Evolutionary conservation across 306 rosid genomes (phyloP).

Genomic region (Vigna nakashimae): DNA sequence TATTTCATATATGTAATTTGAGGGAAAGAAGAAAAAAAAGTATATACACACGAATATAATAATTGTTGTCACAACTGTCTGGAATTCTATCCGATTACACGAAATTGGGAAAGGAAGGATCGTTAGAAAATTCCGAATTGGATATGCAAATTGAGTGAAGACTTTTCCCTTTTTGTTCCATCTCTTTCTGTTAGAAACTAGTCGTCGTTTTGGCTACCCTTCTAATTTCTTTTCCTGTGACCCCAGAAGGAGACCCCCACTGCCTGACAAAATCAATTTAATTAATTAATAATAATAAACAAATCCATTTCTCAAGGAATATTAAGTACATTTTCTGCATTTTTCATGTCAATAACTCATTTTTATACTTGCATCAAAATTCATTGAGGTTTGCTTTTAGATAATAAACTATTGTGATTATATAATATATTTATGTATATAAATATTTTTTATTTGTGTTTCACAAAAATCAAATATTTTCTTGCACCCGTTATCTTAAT

Average conservation of each 20-base stretch:
- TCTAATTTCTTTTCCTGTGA: conserved; percentile 35
- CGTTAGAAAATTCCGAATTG: conserved; percentile 15
- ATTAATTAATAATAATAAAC: background rate
- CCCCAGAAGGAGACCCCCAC: conserved; percentile 52
- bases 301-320: background rate
- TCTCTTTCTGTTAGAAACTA: conserved; percentile 32
- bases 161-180: conserved; percentile 28
- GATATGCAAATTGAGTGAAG: conserved; percentile 19
- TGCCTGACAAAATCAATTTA: conserved; percentile 34
- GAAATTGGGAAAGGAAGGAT: conserved; percentile 32
- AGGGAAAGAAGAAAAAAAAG: background rate
- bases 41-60: background rate
- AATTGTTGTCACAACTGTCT: conserved; percentile 26
- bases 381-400: too few species aligned
- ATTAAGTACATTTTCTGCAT: background rate
- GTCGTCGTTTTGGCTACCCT: background rate
- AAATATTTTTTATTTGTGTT: background rate
- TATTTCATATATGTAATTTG: conserved; percentile 18
- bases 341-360: background rate
- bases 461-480: background rate
- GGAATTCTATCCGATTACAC: conserved; percentile 16
- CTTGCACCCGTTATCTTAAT: background rate
- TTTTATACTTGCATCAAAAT: too few species aligned
- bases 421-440: background rate
- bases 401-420: background rate